phyloP scores from a whole-genome alignment of 768 basidiomycete genomes.

The Xerocomus brunneocitrinus region DNA sequence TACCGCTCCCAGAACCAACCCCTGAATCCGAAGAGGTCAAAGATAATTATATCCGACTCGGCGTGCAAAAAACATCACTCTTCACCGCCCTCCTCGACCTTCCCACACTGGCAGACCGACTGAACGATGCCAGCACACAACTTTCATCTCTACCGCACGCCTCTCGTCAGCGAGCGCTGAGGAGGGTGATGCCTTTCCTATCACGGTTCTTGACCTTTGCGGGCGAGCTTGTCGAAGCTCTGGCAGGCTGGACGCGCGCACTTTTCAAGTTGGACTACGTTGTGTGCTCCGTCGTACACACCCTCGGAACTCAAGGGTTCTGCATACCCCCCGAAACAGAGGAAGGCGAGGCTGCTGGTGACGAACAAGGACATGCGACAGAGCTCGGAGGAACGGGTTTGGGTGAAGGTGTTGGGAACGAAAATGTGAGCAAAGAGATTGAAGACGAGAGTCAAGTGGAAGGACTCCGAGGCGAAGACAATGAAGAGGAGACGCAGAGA shows the following conservation, averaged over 20 bases:
- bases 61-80: slow-evolving; percentile 40
- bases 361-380: slow-evolving; percentile 36
- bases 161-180: slow-evolving; percentile 33
- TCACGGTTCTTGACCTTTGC: slow-evolving; percentile 55
- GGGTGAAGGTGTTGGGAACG: slow-evolving; percentile 78
- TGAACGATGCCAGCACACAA: slow-evolving; percentile 37
- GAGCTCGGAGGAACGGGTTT: slow-evolving; percentile 75
- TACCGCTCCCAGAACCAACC: not conserved
- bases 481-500: slow-evolving; percentile 29
- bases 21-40: slow-evolving; percentile 27
- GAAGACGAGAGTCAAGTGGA: slow-evolving; percentile 97
- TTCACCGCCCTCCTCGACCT: slow-evolving; percentile 49
- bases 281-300: slow-evolving; percentile 66
- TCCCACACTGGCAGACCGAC: slow-evolving; percentile 35
- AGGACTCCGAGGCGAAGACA: slow-evolving; percentile 72
- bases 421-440: slow-evolving; percentile 92
- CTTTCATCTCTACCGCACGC: slow-evolving; percentile 35
- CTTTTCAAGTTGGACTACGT: slow-evolving; percentile 83
- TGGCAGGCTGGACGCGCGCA: slow-evolving; percentile 64
- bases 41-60: slow-evolving; percentile 51
- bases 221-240: slow-evolving; percentile 50
- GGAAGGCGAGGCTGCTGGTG: slow-evolving; percentile 43
- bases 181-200: slow-evolving; percentile 71
- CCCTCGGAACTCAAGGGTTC: slow-evolving; percentile 82
- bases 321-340: slow-evolving; percentile 85